phyloP scores from a whole-genome alignment of 805 yeast species.

The Blastobotrys peoriensis region DNA sequence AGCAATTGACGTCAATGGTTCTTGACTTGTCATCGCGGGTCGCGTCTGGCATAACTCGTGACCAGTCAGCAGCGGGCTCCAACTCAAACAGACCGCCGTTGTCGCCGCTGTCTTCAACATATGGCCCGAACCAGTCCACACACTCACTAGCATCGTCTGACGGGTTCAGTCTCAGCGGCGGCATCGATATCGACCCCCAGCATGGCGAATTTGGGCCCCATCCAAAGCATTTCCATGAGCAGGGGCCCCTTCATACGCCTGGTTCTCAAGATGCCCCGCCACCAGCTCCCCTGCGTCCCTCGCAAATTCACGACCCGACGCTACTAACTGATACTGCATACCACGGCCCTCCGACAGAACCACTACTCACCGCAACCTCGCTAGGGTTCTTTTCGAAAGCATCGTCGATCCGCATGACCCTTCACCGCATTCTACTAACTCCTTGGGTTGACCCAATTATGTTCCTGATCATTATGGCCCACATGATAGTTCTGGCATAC shows the following conservation, averaged over 20 bases:
- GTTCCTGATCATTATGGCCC: conserved; percentile 18
- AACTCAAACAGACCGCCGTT: background rate
- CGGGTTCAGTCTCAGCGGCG: conserved; percentile 1
- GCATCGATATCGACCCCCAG: conserved; percentile 1
- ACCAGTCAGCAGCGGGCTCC: background rate
- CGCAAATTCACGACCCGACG: conserved; percentile 3
- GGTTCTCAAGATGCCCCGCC: background rate
- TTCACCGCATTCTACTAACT: conserved; percentile 16
- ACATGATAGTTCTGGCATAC: conserved; percentile 17
- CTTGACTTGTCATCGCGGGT: conserved; percentile 1
- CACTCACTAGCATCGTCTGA: background rate
- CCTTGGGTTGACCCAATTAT: conserved; percentile 22
- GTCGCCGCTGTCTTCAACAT: background rate
- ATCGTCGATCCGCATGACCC: conserved; percentile 10
- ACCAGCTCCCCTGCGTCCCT: background rate
- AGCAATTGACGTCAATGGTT: conserved; percentile 1
- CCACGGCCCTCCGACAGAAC: conserved; percentile 2
- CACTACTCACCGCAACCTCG: conserved; percentile 17
- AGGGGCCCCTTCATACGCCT: background rate
- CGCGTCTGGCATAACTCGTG: background rate
- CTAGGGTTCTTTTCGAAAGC: conserved; percentile 15
- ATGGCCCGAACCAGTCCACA: background rate
- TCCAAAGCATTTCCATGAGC: background rate
- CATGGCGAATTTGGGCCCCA: background rate
- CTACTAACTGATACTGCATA: conserved; percentile 1